Percentiles rank a stretch among this genome's conserved stretches.
phyloP scores from a whole-genome alignment of 768 basidiomycete species.

The Chiua virens region DNA sequence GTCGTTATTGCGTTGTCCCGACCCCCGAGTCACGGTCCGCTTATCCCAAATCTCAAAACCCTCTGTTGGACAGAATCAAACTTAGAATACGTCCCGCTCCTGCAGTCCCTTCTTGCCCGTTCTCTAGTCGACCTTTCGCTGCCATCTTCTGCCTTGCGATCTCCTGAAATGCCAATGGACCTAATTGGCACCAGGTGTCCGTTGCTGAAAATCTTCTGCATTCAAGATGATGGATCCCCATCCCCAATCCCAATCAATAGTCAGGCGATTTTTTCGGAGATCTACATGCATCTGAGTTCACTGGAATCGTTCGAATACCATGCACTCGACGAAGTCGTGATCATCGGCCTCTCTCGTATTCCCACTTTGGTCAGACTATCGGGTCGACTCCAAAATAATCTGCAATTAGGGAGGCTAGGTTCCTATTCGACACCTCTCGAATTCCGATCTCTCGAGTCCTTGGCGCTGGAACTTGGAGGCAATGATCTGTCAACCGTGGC shows the following conservation, averaged over 20 bases:
- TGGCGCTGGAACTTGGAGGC: constrained; percentile 4
- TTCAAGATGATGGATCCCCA: no score
- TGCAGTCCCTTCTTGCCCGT: no score
- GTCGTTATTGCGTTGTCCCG: constrained; percentile 26
- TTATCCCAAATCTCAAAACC: constrained; percentile 20
- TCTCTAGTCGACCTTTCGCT: constrained; percentile 18
- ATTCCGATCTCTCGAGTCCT: constrained; percentile 11
- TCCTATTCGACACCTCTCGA: constrained; percentile 10
- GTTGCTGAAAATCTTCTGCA: constrained; percentile 12
- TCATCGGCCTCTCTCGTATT: constrained; percentile 19
- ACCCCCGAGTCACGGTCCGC: constrained; percentile 20
- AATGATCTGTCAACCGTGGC: constrained; percentile 18
- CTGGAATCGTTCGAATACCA: constrained; percentile 14
- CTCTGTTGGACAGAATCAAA: constrained; percentile 19
- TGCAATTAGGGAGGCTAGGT: constrained; percentile 14
- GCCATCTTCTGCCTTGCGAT: constrained; percentile 5
- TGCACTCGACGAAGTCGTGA: no score
- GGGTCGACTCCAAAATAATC: constrained; percentile 12
- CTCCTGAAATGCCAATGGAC: constrained; percentile 17
- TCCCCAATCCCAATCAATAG: no score
- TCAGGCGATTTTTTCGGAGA: constrained; percentile 21
- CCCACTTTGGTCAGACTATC: constrained; percentile 14
- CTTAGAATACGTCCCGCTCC: constrained; percentile 17
- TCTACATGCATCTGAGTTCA: constrained; percentile 16
- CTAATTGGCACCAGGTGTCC: constrained; percentile 20